These are phyloP conservation scores for Chalciporus piperatoides DNA, from an alignment of 1,284 basidiomycete genomes.

Conservation along the genomic window DNA sequence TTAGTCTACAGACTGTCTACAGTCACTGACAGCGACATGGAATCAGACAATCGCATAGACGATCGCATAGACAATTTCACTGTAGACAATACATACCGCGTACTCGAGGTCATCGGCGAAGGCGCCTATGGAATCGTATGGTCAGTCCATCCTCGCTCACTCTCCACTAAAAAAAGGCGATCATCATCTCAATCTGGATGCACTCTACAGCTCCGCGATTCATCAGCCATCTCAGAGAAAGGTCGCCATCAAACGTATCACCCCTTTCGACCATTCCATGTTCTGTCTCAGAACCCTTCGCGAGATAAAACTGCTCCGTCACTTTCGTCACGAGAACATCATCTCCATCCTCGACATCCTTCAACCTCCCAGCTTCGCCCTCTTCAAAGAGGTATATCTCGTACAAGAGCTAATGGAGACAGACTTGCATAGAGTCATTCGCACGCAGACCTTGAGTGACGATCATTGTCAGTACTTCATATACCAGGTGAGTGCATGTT, in stretches of 20 bases:
- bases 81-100: constrained; percentile 65
- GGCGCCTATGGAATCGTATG: constrained; percentile 88
- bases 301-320: constrained; percentile 77
- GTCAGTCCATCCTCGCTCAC: constrained; percentile 15
- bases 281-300: constrained; percentile 84
- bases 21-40: constrained; percentile 16
- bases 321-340: constrained; percentile 51
- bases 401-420: constrained; percentile 93
- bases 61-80: constrained; percentile 28
- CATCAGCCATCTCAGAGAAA: constrained; percentile 62
- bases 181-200: constrained; percentile 5
- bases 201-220: constrained; percentile 53
- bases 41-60: constrained; percentile 26
- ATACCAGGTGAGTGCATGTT: constrained; percentile 66
- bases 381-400: constrained; percentile 82
- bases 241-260: constrained; percentile 80
- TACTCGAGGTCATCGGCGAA: constrained; percentile 88
- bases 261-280: constrained; percentile 86
- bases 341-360: constrained; percentile 84
- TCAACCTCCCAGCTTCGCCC: constrained; percentile 52
- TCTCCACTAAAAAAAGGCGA: not conserved
- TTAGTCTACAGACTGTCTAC: too few relatives aligned
- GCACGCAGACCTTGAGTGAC: constrained; percentile 80
- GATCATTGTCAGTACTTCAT: constrained; percentile 96
- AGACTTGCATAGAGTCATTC: constrained; percentile 84